Percentiles rank a stretch among this genome's conserved stretches.
These are phyloP conservation scores for Conringia planisiliqua DNA, from an alignment of 345 rosid genomes.

Conservation along the genomic window DNA sequence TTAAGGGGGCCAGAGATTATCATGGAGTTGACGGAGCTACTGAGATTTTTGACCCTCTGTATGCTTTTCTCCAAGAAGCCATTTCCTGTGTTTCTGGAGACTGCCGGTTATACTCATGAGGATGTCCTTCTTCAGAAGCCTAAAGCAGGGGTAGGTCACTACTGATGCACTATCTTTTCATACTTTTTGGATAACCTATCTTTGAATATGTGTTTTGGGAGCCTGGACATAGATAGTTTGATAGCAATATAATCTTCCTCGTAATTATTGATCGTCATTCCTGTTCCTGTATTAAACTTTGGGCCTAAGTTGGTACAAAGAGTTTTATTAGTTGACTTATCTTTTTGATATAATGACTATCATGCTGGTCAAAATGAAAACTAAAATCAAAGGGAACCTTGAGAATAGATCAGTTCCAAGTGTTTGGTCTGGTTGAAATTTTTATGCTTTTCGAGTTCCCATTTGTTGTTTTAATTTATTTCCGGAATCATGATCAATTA, in stretches of 20 bases:
- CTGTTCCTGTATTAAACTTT: background rate
- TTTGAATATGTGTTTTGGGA: background rate
- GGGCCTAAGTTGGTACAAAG: background rate
- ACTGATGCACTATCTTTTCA: background rate
- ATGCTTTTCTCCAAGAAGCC: slow-evolving; percentile 94
- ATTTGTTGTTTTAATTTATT: slow-evolving; percentile 8
- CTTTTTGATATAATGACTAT: background rate
- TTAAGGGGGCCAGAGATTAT: slow-evolving; percentile 66
- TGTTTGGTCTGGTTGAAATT: background rate
- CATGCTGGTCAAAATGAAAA: background rate
- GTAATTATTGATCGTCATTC: background rate
- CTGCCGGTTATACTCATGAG: slow-evolving; percentile 65
- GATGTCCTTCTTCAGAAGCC: slow-evolving; percentile 94
- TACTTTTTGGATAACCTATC: background rate
- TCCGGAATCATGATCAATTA: slow-evolving; percentile 1
- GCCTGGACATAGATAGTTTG: background rate
- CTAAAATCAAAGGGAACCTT: background rate
- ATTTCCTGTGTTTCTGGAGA: slow-evolving; percentile 78
- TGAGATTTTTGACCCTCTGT: slow-evolving; percentile 77
- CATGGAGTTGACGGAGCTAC: slow-evolving; percentile 50
- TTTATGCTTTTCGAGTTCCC: background rate
- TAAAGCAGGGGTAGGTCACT: slow-evolving; percentile 79
- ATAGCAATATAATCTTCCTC: background rate
- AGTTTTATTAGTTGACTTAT: background rate
- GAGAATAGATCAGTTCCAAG: background rate